Evolutionary conservation across 495 filamentous ascomycete genomes (phyloP), one percentile per base, ranked within the genome.

Genomic region (Articulospora tetracladia): DNA sequence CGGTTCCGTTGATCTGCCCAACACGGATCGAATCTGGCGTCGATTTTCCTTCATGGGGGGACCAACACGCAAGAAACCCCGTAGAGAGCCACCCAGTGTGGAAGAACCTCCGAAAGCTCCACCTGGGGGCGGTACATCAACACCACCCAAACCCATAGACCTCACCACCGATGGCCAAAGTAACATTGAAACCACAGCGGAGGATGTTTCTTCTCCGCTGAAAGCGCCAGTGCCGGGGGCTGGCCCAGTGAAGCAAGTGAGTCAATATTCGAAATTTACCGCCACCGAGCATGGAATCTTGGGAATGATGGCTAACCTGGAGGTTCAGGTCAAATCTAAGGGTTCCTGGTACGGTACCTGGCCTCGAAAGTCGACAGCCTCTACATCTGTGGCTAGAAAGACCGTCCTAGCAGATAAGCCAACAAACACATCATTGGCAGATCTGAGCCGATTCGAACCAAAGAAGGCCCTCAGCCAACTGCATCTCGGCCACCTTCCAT

Each of bases 321-420:
- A 25, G 28, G 46, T 34, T 2, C 11, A 64, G 59, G 12, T 61
- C 25, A 64, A 64, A 32, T 17, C 63, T 11, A 79, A 11, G 76
- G 74, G 32, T 51, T 82, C 81, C 51, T 93, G 83, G 84, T 84
- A 84, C 53, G 81, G 81, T 30, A 83, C 81, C n/a, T 85, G 86
- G 86, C 83, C 87, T 24, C 78, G 66, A 36, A 93, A 93, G 70
- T 86, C 89, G 25, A 76, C 79, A 36, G 81, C 89, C 49, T 86
- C 89, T 54, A 91, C 85, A 51, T 82, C 89, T 73, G 82, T 91
- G 70, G 88, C 86, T 57, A 86, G 85, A 69, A 88, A 93, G 74
- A 90, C 85, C 54, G 90, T 92, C 32, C 79, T 86, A 56, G 67
- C 67, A 61, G 56, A 87, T 81, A 63, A 75, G 73, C 55, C 73